A percentile compares a stretch with the other conserved stretches of the same genome.
Evolutionary conservation across 2,329 filamentous ascomycete genomes (phyloP).

Genomic region (Colletotrichum liriopes): DNA sequence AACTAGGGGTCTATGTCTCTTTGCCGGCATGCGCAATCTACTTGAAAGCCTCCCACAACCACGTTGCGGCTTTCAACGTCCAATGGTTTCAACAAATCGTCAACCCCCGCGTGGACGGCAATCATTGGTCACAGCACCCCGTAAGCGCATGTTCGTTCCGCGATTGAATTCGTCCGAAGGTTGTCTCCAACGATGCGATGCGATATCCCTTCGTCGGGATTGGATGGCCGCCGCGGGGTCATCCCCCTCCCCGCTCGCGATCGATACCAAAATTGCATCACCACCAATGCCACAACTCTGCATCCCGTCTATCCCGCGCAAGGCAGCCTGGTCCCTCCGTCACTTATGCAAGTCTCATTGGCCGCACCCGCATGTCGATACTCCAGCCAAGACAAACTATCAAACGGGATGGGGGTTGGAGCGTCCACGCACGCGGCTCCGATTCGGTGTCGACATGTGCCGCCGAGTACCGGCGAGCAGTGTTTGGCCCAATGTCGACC

Average conservation of each 20-base stretch:
- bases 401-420: constrained; percentile 2
- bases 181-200: not conserved
- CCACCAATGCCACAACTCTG: not conserved
- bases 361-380: constrained; percentile 18
- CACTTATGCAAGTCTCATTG: not conserved
- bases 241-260: constrained; percentile 19
- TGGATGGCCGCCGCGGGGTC: constrained; percentile 21
- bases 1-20: not conserved
- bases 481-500: not conserved
- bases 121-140: not conserved
- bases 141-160: not conserved
- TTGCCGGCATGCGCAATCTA: not conserved
- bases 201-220: constrained; percentile 2
- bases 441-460: constrained; percentile 28
- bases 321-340: not conserved
- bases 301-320: not conserved
- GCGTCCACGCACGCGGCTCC: constrained; percentile 21
- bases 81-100: not conserved
- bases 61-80: not conserved
- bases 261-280: constrained; percentile 40
- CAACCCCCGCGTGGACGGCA: not conserved
- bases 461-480: constrained; percentile 17
- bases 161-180: constrained; percentile 2
- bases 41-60: too few species aligned
- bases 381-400: constrained; percentile 21